Percentiles rank a stretch among this genome's conserved stretches.
Evolutionary conservation across 345 rosid species (phyloP).

Genomic region (Anacardium occidentale): DNA sequence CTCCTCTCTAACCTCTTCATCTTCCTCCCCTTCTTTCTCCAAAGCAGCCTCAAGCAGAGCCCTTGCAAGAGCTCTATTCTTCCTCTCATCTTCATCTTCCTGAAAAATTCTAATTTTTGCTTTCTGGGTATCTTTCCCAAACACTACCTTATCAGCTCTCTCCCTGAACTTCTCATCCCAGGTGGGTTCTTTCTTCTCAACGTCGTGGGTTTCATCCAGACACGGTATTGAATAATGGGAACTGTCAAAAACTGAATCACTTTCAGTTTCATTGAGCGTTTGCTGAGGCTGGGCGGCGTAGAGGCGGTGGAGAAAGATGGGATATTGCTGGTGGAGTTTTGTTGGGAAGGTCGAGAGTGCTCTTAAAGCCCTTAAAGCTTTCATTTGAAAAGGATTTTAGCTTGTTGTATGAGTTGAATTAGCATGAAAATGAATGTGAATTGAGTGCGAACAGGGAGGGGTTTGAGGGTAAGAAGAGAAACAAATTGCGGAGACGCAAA

Average conservation of each 20-base stretch:
- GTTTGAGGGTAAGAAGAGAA: background rate
- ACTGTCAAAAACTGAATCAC: slow-evolving; percentile 59
- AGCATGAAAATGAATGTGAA: no score
- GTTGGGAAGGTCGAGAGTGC: slow-evolving; percentile 22
- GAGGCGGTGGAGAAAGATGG: slow-evolving; percentile 32
- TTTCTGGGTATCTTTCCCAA: slow-evolving; percentile 42
- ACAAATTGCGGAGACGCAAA: background rate
- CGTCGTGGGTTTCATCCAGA: slow-evolving; percentile 8
- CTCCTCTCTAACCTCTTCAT: slow-evolving; percentile 71
- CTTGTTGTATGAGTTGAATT: no score
- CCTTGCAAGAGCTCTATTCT: slow-evolving; percentile 61
- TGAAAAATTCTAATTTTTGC: slow-evolving; percentile 23
- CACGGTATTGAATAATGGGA: slow-evolving; percentile 41
- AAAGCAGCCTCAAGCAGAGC: slow-evolving; percentile 79
- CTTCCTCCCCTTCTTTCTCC: slow-evolving; percentile 49
- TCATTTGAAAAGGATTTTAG: slow-evolving; percentile 29
- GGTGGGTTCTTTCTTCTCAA: slow-evolving; percentile 34
- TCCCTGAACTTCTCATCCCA: slow-evolving; percentile 72
- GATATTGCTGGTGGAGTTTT: slow-evolving; percentile 16
- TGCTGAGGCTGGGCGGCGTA: slow-evolving; percentile 61
- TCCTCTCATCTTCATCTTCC: slow-evolving; percentile 49
- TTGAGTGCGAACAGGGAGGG: background rate
- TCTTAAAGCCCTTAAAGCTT: slow-evolving; percentile 44
- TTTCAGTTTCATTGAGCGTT: slow-evolving; percentile 31
- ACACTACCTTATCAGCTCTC: slow-evolving; percentile 51